Evolutionary conservation across 2,329 filamentous ascomycete species (phyloP), one percentile per base, ranked within the genome.

Genomic region (Xylariaceae sp.): DNA sequence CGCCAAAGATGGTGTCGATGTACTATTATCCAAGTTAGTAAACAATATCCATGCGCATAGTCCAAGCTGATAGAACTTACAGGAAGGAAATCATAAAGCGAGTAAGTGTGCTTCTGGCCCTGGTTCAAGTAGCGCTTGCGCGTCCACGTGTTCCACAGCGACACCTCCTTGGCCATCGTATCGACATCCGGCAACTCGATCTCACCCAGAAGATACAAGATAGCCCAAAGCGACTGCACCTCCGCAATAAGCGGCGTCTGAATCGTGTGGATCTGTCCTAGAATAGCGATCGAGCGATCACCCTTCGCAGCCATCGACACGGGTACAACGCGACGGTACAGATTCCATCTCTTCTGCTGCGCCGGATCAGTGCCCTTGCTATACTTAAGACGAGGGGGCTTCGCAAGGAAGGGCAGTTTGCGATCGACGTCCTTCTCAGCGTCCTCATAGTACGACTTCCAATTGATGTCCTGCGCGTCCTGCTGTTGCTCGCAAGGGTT

Each of bases 121-220:
- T 72, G 68, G 15, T 55, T 60, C 1, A 71, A 51, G 58, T 73
- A 73, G 7, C 71, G 59, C 64, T 68, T 70, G 1, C 68, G 62
- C 1, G 69, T 72, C 73, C 73, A 75, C 0, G 67, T 68, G 56
- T 73, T 73, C 67, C 66, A 73, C 13, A 64, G 61, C 2, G 72
- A 66, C 15, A 72, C 66, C 56, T 74, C 72, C 34, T 59, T 56
- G 2, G 58, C 67, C 71, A 73, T 73, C 2, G 61, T 62, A 8
- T 68, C 62, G 4, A 63, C 56, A n/a, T 60, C 55, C 4, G 72
- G 73, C n/a, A 73, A 55, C 11, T 69, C 63, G 15, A 72, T 35
- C 47, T 69, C 58, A 7, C 70, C 72, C 6, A 69, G 64, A 5
- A 74, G 58, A 51, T 69, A 74, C 4, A 66, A 44, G 51, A 71